These are phyloP conservation scores for Cyphellophora attinorum DNA, from an alignment of 2,329 filamentous ascomycete species.

Conservation along the genomic window DNA sequence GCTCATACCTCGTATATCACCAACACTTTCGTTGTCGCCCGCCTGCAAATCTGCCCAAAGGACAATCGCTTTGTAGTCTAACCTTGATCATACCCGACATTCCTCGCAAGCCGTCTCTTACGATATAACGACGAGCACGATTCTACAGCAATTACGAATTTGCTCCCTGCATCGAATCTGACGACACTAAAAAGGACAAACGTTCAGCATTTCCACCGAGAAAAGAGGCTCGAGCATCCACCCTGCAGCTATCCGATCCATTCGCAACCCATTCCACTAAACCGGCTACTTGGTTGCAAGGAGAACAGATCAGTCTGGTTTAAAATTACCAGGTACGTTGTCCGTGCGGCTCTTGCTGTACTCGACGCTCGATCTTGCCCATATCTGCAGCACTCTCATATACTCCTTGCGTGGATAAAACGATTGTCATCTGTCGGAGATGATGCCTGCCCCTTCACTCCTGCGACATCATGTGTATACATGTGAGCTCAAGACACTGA, in stretches of 20 bases:
- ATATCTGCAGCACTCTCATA: background rate
- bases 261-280: background rate
- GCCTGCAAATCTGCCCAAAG: too few species aligned
- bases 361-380: background rate
- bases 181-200: background rate
- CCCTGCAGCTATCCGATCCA: background rate
- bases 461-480: background rate
- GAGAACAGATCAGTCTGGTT: background rate
- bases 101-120: background rate
- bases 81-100: background rate
- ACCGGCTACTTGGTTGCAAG: slow-evolving; percentile 2
- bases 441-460: background rate
- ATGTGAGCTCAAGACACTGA: slow-evolving; percentile 1
- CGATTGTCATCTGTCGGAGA: background rate
- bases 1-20: slow-evolving; percentile 7
- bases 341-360: background rate
- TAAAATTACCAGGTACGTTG: slow-evolving; percentile 2
- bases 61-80: background rate
- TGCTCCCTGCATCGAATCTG: background rate
- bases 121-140: background rate
- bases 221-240: background rate
- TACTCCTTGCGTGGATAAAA: background rate
- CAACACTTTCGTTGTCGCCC: background rate
- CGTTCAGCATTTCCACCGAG: background rate
- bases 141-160: background rate